Conservation (phyloP, 805 yeast species). For the Ogataea pini region DNA sequence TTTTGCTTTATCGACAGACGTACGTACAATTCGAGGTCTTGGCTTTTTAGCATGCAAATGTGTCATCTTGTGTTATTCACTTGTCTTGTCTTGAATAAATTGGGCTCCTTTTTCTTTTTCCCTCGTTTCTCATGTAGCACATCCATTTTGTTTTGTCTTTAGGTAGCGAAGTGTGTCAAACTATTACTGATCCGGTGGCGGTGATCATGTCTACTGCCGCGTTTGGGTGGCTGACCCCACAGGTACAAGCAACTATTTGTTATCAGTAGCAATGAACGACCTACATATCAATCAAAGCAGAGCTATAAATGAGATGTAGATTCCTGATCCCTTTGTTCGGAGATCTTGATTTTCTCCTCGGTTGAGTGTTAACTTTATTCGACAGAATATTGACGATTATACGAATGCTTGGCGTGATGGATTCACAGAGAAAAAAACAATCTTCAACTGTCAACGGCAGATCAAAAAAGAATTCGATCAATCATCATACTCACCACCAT, state of each 20-base stretch:
- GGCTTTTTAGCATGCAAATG: background rate
- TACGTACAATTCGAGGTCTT: background rate
- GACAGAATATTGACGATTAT: background rate
- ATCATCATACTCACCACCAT: slow-evolving; percentile 7
- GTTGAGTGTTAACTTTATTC: too few relatives aligned
- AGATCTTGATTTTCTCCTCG: background rate
- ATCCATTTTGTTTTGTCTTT: background rate
- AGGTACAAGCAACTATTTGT: slow-evolving; percentile 4
- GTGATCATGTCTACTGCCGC: background rate
- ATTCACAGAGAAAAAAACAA: slow-evolving; percentile 8
- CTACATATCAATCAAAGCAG: background rate
- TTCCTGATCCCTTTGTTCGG: background rate
- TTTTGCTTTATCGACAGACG: background rate
- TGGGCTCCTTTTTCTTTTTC: background rate
- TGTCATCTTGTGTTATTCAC: slow-evolving; percentile 1
- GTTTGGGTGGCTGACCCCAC: slow-evolving; percentile 2
- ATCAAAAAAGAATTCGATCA: slow-evolving; percentile 1
- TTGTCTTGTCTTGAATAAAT: background rate
- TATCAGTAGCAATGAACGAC: slow-evolving; percentile 7
- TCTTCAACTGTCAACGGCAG: slow-evolving; percentile 1
- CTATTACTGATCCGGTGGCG: slow-evolving; percentile 1
- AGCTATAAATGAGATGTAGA: slow-evolving; percentile 1
- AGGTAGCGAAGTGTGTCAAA: slow-evolving; percentile 4
- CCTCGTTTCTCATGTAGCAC: background rate
- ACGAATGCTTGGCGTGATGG: slow-evolving; percentile 5